Evolutionary conservation across 129 eudicot genomes (phyloP), one percentile per base, ranked within the genome.

Genomic region (Saposhnikovia divaricata): DNA sequence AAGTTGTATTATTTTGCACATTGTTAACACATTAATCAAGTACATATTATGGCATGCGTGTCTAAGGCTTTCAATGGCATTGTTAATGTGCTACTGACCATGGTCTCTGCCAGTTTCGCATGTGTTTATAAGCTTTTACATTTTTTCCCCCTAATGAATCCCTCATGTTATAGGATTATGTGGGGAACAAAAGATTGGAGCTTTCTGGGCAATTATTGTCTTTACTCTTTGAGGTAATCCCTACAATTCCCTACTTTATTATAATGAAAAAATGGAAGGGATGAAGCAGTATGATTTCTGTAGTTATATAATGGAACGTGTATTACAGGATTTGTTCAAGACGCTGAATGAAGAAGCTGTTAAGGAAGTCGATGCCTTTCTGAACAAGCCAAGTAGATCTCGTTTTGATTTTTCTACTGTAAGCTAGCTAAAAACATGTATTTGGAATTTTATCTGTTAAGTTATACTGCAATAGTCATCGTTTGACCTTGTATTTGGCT

Each of bases 171-270:
- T 63, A 93, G 98, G 98, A 94, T 84, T 94, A 95, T 84, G 89
- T 92, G 72, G 98, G 98, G 78, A 95, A 95, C 87, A 95, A 95
- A 81, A 83, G 98, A 73, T 80, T 95, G 83, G 97, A 95, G 82
- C 91, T 95, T 77, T 92, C 98, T 40, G 98, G 98, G 80, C 94
- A 90, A 78, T 76, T 92, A 57, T 59, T 95, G 72, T 80, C 98
- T 79, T 77, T 95, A 82, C 94, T 95, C 45, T 95, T 95, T 88
- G 98, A 95, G 98, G 98, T 59, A 59, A n/a, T 21, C 12, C 65
- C 25, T 21, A 6, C 27, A 0, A 59, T 59, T 71, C 37, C 37
- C 68, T 19, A 44, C 28, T 51, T 46, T 47, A 11, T 2, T 47
- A 5, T 7, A 59, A 11, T 5, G n/a, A 7, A 77, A 78, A 40